Evolutionary conservation across 2,329 filamentous ascomycete genomes (phyloP), one percentile per base, ranked within the genome.

Genomic region (Aaosphaeria pasadenensis): DNA sequence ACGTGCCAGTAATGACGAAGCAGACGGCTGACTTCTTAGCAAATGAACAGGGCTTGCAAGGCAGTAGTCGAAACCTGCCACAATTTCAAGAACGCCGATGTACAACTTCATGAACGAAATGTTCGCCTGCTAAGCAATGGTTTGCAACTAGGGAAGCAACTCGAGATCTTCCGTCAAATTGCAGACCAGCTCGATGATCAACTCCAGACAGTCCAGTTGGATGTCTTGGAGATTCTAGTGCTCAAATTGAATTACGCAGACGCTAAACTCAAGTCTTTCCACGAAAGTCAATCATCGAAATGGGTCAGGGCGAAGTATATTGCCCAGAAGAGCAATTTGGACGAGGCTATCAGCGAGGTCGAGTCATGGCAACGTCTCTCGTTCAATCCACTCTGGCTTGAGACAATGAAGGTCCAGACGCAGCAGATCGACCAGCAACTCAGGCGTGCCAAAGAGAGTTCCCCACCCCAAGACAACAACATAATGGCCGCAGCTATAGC

Each of bases 341-440:
- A 47, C 28, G 6, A 47, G n/a, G 29, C 45, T 24, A 43, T 47
- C 6, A 11, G 36, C 9, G 39, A 47, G 1, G 29, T 47, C 4
- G 38, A 52, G 13, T 39, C n/a, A 7, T 58, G 52, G 52, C 54
- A 58, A 43, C 33, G 32, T 11, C 28, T 44, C 4, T 24, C 17
- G n/a, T 54, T 52, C 29, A 45, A 59, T 46, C 54, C 53, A 9
- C 46, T 46, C 1, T 59, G 54, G 56, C 56, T 42, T 31, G 39
- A 54, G 11, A 48, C 50, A 2, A 30, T 56, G 31, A 54, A 41
- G 35, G 52, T 52, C 11, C 51, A 5, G 48, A 43, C 13, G 39
- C 46, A 5, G 35, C 33, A 9, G 3, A 47, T 56, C 29, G 51
- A 56, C 43, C 30, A 46, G 5, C 46, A 45, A 24, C 30, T 51